These are phyloP conservation scores for Calonectria montana DNA, from an alignment of 2,329 filamentous ascomycete genomes.

Conservation along the genomic window DNA sequence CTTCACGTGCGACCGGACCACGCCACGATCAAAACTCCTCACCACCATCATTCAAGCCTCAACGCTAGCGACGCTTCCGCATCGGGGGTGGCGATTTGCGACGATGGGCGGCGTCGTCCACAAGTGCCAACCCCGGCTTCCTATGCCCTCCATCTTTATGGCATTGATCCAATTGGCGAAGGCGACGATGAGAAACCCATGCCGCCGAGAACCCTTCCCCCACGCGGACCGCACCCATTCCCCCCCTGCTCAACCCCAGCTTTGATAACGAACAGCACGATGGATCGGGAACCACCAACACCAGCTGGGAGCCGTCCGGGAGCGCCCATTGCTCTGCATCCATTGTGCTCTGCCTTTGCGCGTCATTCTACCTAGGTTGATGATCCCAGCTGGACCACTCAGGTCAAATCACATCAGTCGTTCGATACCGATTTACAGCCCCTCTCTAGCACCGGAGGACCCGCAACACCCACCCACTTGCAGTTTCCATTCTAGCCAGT, in stretches of 20 bases:
- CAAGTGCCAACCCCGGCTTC: conserved; percentile 5
- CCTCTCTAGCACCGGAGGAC: conserved; percentile 25
- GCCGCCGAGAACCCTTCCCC: conserved; percentile 27
- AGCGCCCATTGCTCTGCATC: conserved; percentile 8
- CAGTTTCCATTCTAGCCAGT: conserved; percentile 28
- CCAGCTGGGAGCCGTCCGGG: conserved; percentile 1
- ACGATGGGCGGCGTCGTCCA: conserved; percentile 21
- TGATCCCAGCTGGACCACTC: not conserved
- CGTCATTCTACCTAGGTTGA: not conserved
- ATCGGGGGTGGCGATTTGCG: conserved; percentile 23
- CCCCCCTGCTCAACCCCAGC: conserved; percentile 22
- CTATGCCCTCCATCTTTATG: not conserved
- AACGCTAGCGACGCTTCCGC: conserved; percentile 12
- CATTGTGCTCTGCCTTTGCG: not conserved
- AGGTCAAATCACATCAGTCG: not conserved
- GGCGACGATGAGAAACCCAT: not conserved
- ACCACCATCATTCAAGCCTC: not conserved
- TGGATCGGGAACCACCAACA: conserved; percentile 11
- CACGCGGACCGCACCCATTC: conserved; percentile 28
- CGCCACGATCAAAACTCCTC: not conserved
- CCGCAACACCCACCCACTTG: conserved; percentile 36
- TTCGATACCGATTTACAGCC: conserved; percentile 27
- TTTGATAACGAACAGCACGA: conserved; percentile 32
- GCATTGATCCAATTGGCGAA: conserved; percentile 17
- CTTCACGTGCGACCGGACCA: conserved; percentile 10